A percentile compares a stretch with the other conserved stretches of the same genome.
Conservation (phyloP, 257 asterid species). For the Lycium ferocissimum region DNA sequence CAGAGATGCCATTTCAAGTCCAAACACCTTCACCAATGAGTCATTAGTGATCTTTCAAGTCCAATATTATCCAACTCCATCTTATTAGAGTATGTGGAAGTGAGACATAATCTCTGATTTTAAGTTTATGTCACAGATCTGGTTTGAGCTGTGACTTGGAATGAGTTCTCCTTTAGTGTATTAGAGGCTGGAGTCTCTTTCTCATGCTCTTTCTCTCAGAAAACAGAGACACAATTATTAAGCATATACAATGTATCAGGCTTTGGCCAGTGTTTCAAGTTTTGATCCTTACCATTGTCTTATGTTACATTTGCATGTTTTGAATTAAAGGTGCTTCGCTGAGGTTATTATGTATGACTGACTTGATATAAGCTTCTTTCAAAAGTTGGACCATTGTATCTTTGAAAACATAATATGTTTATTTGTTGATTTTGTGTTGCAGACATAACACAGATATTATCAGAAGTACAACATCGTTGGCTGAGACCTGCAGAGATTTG, state of each 20-base stretch:
- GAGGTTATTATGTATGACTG: conserved; percentile 11
- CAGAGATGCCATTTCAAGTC: conserved; percentile 10
- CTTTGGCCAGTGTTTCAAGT: conserved; percentile 6
- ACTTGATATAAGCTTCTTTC: neutral
- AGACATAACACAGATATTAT: conserved; percentile 79
- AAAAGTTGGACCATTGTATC: neutral
- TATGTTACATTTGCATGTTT: conserved; percentile 5
- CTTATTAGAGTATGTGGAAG: neutral
- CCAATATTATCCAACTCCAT: neutral
- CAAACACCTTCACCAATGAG: conserved; percentile 15
- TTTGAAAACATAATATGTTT: conserved; percentile 16
- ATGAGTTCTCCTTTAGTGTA: neutral
- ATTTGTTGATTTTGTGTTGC: conserved; percentile 44
- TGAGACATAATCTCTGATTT: neutral
- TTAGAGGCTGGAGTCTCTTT: conserved; percentile 9
- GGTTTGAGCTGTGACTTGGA: conserved; percentile 1
- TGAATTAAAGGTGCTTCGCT: neutral
- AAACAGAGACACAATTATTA: neutral
- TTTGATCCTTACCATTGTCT: neutral
- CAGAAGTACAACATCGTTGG: conserved; percentile 89
- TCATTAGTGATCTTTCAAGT: conserved; percentile 21
- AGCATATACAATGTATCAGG: conserved; percentile 11
- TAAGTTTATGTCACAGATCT: neutral
- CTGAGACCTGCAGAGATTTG: conserved; percentile 94
- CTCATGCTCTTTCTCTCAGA: neutral